A percentile compares a stretch with the other conserved stretches of the same genome.
Conservation (phyloP, 2,329 filamentous ascomycete genomes). For the Microdochium trichocladiopsis region DNA sequence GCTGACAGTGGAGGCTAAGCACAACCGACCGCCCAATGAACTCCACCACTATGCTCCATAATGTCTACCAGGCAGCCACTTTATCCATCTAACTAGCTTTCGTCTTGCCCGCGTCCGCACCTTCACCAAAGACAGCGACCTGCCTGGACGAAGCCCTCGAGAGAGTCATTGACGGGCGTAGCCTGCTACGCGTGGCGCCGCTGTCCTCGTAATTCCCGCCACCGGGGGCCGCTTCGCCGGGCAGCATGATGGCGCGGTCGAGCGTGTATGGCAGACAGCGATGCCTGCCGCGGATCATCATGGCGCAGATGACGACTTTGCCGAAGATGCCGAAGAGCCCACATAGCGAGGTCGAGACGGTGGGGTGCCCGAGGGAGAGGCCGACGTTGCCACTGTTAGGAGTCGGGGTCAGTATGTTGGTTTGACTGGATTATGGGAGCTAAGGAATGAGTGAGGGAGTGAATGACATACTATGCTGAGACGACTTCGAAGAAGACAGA, state of each 20-base stretch:
- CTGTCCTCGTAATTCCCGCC: background rate
- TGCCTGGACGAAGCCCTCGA: background rate
- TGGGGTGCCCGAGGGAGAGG: slow-evolving; percentile 24
- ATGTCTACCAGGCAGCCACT: background rate
- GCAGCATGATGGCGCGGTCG: slow-evolving; percentile 24
- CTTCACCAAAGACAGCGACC: background rate
- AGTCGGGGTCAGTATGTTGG: slow-evolving; percentile 1
- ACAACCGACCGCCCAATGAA: background rate
- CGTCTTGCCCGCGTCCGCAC: background rate
- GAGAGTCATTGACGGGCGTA: background rate
- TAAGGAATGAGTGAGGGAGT: background rate
- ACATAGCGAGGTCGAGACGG: slow-evolving; percentile 18
- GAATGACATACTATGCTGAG: slow-evolving; percentile 21
- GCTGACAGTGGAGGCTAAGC: background rate
- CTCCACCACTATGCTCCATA: background rate
- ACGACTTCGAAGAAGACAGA: slow-evolving; percentile 25
- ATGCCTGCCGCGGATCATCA: slow-evolving; percentile 30
- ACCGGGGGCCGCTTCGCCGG: background rate
- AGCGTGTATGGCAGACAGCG: slow-evolving; percentile 24
- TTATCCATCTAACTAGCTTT: background rate
- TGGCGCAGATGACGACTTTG: slow-evolving; percentile 27
- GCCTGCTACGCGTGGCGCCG: background rate
- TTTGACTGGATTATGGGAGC: slow-evolving; percentile 2
- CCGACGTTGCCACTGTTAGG: slow-evolving; percentile 24
- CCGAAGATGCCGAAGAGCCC: slow-evolving; percentile 22